Evolutionary conservation across 2,329 filamentous ascomycete species (phyloP), one percentile per base, ranked within the genome.

Genomic region (Claviceps quebecensis): DNA sequence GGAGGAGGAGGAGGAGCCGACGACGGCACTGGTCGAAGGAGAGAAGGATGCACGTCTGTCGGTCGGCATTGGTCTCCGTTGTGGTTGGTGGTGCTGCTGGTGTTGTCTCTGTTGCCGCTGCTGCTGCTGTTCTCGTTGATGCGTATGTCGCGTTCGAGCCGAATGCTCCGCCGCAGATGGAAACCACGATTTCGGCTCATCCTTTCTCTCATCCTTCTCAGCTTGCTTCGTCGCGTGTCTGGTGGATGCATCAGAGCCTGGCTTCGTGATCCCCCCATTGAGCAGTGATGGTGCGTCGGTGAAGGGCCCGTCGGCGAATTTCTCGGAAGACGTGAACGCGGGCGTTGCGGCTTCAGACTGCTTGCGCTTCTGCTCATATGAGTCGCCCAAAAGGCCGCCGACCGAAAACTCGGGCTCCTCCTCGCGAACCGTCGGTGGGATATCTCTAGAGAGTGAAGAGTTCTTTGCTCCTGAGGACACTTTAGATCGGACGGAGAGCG

Each of bases 241-340:
- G 49, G 47, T 16, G 48, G 44, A 29, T 63, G 57, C 17, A 56
- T 55, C 4, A 60, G 54, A 9, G 55, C 55, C 16, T 55, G 53
- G 22, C 5, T 22, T 44, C 26, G 52, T 48, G 38, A 61, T 60
- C 34, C 57, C 59, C 16, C 63, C 69, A 56, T 77, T 81, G 19
- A 83, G 61, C 2, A 83, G 69, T 8, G 74, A 80, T 1, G 78
- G 72, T 0, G 78, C 80, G 7, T 75, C 70, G 4, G 70, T 77
- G 59, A 83, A 83, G 9, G 76, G 61, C 36, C 61, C 57, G 11
- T 65, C 63, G 6, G 56, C 52, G 44, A 55, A 55, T 54, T 56
- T 66, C 62, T 3, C 22, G 16, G 47, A 41, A 23, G 47, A 13
- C 62, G 56, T 4, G 29, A 34, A 72, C 37, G 54, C 53, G 34